Conservation (phyloP, 768 basidiomycete species). For the Dacryopinax primogenitus region DNA sequence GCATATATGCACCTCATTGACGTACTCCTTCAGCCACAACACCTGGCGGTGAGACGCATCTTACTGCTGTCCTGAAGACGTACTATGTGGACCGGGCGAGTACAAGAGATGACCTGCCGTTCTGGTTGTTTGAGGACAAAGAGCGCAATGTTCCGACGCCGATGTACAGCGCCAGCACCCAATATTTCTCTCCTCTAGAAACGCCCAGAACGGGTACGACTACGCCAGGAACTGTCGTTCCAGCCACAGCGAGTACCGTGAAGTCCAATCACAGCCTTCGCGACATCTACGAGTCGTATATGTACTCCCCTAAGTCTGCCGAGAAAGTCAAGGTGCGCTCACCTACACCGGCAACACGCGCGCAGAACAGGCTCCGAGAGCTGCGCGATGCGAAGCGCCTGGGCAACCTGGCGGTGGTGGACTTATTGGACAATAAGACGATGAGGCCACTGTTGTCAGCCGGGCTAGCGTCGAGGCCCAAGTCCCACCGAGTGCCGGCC, state of each 20-base stretch:
- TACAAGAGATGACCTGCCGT: slow-evolving; percentile 44
- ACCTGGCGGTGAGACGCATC: slow-evolving; percentile 44
- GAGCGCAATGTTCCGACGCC: slow-evolving; percentile 34
- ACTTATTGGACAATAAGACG: background rate
- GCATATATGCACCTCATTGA: background rate
- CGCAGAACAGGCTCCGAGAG: slow-evolving; percentile 35
- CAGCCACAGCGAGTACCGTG: background rate
- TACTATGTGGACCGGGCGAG: slow-evolving; percentile 53
- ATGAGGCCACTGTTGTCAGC: slow-evolving; percentile 9
- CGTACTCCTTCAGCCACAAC: slow-evolving; percentile 33
- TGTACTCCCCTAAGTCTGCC: background rate
- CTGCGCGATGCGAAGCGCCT: slow-evolving; percentile 39
- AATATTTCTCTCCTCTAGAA: background rate
- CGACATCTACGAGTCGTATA: background rate
- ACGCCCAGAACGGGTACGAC: background rate
- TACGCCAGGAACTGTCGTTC: background rate
- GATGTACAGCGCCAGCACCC: background rate
- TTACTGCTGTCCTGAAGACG: slow-evolving; percentile 52
- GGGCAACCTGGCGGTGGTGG: background rate
- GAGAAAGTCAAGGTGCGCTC: background rate
- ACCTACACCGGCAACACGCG: background rate
- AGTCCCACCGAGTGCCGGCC: background rate
- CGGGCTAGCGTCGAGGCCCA: slow-evolving; percentile 3
- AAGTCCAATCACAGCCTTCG: background rate
- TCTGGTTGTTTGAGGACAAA: slow-evolving; percentile 50